Evolutionary conservation across 768 basidiomycete species (phyloP).

Genomic region (Dioszegia hungarica): DNA sequence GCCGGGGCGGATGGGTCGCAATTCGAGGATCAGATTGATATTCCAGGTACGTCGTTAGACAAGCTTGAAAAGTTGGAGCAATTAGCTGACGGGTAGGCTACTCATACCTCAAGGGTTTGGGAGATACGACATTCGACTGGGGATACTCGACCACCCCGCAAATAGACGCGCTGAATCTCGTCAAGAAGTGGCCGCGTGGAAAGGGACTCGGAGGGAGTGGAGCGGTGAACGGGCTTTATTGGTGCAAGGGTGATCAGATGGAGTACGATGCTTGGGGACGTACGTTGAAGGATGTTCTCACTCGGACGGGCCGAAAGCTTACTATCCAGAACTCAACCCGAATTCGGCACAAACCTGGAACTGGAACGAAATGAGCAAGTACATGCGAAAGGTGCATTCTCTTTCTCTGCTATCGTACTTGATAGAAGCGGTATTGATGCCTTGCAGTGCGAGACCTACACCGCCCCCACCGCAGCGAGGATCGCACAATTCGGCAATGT

Average conservation of each 20-base stretch:
- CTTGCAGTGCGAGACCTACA: constrained; percentile 60
- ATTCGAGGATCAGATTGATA: constrained; percentile 41
- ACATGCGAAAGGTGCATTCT: constrained; percentile 40
- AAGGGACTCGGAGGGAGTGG: constrained; percentile 66
- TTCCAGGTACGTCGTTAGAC: constrained; percentile 35
- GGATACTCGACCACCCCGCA: constrained; percentile 38
- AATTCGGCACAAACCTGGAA: constrained; percentile 35
- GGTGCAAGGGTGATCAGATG: constrained; percentile 34
- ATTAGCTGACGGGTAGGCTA: constrained; percentile 17
- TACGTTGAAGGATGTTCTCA: constrained; percentile 8
- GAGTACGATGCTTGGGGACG: constrained; percentile 40
- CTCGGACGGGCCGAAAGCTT: background rate
- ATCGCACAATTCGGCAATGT: constrained; percentile 53
- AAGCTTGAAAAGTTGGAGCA: background rate
- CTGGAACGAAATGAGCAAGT: constrained; percentile 39
- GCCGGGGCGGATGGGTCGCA: constrained; percentile 47
- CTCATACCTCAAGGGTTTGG: constrained; percentile 28
- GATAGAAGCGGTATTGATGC: too few relatives aligned
- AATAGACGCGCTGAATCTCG: constrained; percentile 22
- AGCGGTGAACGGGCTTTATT: constrained; percentile 67
- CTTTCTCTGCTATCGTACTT: too few relatives aligned
- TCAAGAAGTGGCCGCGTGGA: constrained; percentile 57
- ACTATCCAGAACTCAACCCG: constrained; percentile 47
- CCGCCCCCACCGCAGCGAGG: constrained; percentile 53
- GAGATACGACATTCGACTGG: constrained; percentile 37